phyloP scores from a whole-genome alignment of 805 yeast species.

The Zygosaccharomyces kombuchaensis region DNA sequence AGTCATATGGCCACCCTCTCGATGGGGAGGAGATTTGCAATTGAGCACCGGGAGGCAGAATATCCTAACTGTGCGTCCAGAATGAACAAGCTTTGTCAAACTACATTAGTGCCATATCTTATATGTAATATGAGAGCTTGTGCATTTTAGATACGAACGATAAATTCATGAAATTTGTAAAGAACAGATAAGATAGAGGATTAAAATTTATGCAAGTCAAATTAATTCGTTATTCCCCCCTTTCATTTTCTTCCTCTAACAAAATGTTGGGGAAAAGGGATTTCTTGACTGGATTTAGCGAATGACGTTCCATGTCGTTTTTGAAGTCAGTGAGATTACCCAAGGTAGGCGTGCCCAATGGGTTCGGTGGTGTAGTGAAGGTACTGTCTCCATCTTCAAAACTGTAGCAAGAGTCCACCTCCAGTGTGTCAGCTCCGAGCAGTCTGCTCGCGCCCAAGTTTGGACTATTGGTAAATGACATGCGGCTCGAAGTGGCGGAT shows the following conservation, averaged over 20 bases:
- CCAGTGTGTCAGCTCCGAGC: conserved; percentile 20
- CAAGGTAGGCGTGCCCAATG: conserved; percentile 6
- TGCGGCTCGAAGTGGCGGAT: conserved; percentile 10
- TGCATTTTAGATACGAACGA: background rate
- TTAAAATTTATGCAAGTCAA: background rate
- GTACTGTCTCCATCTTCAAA: conserved; percentile 19
- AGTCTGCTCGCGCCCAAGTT: conserved; percentile 20
- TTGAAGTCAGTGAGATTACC: background rate
- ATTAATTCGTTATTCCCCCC: conserved; percentile 4
- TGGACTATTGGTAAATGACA: conserved; percentile 18
- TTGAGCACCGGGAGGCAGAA: conserved; percentile 24
- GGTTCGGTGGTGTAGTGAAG: conserved; percentile 12
- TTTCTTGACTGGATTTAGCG: conserved; percentile 16
- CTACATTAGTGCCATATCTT: background rate
- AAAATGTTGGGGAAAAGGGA: conserved; percentile 18
- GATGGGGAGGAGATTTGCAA: conserved; percentile 42
- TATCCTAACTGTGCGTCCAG: conserved; percentile 8
- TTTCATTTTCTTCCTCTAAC: conserved; percentile 17
- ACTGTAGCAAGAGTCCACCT: conserved; percentile 19
- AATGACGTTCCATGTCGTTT: conserved; percentile 4
- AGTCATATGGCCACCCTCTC: conserved; percentile 65
- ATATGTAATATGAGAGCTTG: background rate
- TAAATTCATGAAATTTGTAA: conserved; percentile 1
- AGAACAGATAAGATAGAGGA: background rate
- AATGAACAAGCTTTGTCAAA: conserved; percentile 1